Conservation (phyloP, 306 rosid genomes). For the Cucumis cinereus region DNA sequence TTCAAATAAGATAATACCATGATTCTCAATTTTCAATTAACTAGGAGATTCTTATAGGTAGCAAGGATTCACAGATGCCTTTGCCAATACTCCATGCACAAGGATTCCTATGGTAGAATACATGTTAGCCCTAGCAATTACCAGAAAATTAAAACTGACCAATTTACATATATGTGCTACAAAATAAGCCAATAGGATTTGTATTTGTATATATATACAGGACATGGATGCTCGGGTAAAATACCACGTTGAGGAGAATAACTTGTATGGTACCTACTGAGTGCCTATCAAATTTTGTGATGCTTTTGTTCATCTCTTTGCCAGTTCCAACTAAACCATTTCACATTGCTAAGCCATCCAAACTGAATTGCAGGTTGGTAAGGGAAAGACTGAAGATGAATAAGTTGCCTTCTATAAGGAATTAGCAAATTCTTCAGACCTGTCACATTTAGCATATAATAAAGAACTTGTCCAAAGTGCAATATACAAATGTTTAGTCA, state of each 20-base stretch:
- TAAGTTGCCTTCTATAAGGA: conserved; percentile 56
- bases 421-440: conserved; percentile 69
- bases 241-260: neutral
- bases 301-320: conserved; percentile 18
- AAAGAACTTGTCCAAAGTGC: neutral
- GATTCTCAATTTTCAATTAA: neutral
- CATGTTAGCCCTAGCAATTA: neutral
- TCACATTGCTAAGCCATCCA: conserved; percentile 72
- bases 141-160: neutral
- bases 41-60: neutral
- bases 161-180: neutral
- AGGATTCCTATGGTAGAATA: neutral
- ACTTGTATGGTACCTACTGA: neutral
- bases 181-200: neutral
- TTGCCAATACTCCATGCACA: neutral
- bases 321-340: conserved; percentile 42
- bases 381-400: conserved; percentile 36
- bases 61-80: neutral
- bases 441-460: conserved; percentile 14
- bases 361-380: conserved; percentile 37
- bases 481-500: neutral
- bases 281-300: neutral
- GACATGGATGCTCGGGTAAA: neutral
- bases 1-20: neutral
- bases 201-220: neutral